Evolutionary conservation across 805 yeast species (phyloP), one percentile per base, ranked within the genome.

Genomic region (Sugiyamaella qingdaonensis): DNA sequence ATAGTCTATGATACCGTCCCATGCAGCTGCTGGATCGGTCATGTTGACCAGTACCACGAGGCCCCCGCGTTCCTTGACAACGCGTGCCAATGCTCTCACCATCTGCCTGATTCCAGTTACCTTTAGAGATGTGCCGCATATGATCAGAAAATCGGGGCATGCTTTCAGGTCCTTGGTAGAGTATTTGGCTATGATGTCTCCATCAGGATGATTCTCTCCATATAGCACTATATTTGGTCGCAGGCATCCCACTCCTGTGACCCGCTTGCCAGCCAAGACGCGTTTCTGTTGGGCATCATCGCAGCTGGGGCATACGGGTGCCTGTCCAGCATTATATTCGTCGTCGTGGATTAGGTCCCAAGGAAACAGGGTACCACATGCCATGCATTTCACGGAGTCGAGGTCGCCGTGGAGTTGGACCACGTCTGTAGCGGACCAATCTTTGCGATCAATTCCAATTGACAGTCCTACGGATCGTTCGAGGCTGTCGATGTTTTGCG

Each of bases 401-500:
- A 92, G 73, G 68, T 89, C 90, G 1, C 99, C 99, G 64, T 92
- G 99, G 24, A 92, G 72, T 67, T 90, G 97, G 9, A 92, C 86
- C 21, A 89, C 95, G 60, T 88, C 88, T 51, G 81, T 70, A 11
- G 27, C 16, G 21, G 39, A 18, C 43, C 43, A 39, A 24, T 74
- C 74, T 59, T 79, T 82, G 87, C 92, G 85, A 41, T 64, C 68
- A 69, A 59, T 53, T 1, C 91, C 90, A 47, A 84, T 73, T 36
- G 74, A 76, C 52, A 91, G 71, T 19, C 88, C 85, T 24, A 85
- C 75, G 46, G 74, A 59, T 47, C 81, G 72, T 64, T 92, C 98
- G 34, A 92, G 73, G 0, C 95, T 91, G 68, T 92, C 99, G 54
- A 92, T 92, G 66, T 92, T 92, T 64, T 94, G 98, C 1, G 98